Conservation (phyloP, 2,329 filamentous ascomycete genomes). For the Sporothrix pallida region DNA sequence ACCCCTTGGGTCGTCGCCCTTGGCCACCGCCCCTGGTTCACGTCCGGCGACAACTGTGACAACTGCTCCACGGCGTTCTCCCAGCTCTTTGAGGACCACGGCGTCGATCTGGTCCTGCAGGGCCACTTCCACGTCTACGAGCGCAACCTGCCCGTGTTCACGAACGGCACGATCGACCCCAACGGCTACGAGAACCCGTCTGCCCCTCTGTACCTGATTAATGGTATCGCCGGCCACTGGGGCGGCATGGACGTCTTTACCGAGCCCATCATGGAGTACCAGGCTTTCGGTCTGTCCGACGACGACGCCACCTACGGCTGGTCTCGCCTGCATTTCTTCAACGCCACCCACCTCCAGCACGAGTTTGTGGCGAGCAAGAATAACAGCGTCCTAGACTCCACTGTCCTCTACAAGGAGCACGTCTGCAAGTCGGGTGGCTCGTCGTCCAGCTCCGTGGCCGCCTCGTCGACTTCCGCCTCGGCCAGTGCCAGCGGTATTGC, state of each 20-base stretch:
- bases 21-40: conserved; percentile 57
- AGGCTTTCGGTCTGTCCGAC: conserved; percentile 42
- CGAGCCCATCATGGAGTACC: conserved; percentile 33
- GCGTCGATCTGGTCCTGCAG: conserved; percentile 37
- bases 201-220: conserved; percentile 40
- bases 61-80: conserved; percentile 34
- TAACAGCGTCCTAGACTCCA: conserved; percentile 43
- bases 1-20: conserved; percentile 58
- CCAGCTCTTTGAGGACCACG: conserved; percentile 32
- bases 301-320: conserved; percentile 47
- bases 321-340: conserved; percentile 49
- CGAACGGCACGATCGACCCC: conserved; percentile 35
- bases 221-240: conserved; percentile 40
- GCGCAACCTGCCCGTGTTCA: conserved; percentile 40
- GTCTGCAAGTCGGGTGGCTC: not conserved
- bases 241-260: conserved; percentile 41
- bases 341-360: conserved; percentile 48
- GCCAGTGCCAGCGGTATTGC: not conserved
- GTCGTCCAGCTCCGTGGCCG: not conserved
- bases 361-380: conserved; percentile 46
- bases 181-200: conserved; percentile 41
- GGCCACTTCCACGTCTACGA: conserved; percentile 39
- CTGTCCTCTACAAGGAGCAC: conserved; percentile 41
- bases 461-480: not conserved
- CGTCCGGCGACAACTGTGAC: conserved; percentile 28